Evolutionary conservation across 2,329 filamentous ascomycete genomes (phyloP), one percentile per base, ranked within the genome.

Genomic region (Gliomastix tumulicola): DNA sequence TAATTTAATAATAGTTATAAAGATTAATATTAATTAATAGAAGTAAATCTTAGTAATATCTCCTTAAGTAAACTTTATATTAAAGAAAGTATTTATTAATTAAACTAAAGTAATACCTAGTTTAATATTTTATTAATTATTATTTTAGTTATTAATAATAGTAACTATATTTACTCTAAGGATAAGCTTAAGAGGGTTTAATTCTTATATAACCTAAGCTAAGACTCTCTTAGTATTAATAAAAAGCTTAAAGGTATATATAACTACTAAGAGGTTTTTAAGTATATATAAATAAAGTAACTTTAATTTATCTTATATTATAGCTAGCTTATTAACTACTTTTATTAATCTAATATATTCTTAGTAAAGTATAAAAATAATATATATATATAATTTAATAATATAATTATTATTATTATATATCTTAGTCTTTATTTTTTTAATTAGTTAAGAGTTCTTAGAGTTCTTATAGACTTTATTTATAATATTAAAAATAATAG

Each of bases 81-180:
- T 22, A 35, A 11, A 35, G n/a, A 27, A 34, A 21, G 7, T 34
- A 34, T 19, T 19, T 10, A 18, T 19, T 19, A 34, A 22, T 34
- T 21, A 22, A 34, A 21, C 23, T 22, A 34, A n/a, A 21, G 15
- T 13, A 21, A 34, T 23, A 25, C 15, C 7, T 21, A 12, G 12
- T 25, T 37, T 10, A 17, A 27, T n/a, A 18, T 22, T 11, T 32
- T 16, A 22, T 25, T 21, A 23, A 32, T 32, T 33, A 9, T n/a
- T 36, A 36, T 36, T 30, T 31, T 19, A 31, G 30, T 17, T 32
- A 32, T 16, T 37, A 32, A 32, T 32, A 32, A 37, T 30, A 32
- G 8, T 12, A 33, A 23, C 15, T n/a, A 22, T 16, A 31, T 8
- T 12, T 22, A 34, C 15, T 22, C 23, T 34, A 22, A 34, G 10